Evolutionary conservation across 78 protist species (phyloP).

Genomic region (slime mould (Dictyostelium discoideum)): DNA sequence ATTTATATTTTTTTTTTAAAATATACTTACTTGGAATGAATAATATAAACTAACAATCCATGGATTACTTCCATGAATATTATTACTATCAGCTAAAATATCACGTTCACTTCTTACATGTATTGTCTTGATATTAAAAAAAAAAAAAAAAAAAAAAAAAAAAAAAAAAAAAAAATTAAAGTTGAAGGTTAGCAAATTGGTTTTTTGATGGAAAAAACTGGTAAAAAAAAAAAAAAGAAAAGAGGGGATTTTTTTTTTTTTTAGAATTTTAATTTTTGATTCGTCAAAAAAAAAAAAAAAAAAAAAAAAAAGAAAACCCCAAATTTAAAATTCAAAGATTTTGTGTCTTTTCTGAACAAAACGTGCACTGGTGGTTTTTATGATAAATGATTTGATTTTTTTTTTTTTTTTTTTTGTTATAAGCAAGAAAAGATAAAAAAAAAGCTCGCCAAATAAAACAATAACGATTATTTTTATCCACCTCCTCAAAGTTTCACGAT

Average conservation of each 20-base stretch:
- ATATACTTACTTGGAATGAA: slow-evolving; percentile 86
- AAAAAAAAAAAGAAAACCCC: neutral
- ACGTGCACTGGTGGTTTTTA: neutral
- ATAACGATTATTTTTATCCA: neutral
- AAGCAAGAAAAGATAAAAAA: neutral
- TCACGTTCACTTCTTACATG: slow-evolving; percentile 93
- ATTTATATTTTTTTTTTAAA: neutral
- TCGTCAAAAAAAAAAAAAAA: neutral
- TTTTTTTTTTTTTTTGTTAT: neutral
- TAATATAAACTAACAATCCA: slow-evolving; percentile 92
- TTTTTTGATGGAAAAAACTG: neutral
- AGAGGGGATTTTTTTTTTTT: neutral
- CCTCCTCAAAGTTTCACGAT: neutral
- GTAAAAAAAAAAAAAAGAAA: neutral
- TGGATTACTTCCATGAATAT: slow-evolving; percentile 69
- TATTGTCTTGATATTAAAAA: slow-evolving; percentile 38
- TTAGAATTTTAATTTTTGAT: neutral
- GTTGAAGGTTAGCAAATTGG: neutral
- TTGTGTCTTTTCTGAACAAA: neutral
- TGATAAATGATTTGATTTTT: neutral
- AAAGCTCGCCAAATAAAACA: neutral
- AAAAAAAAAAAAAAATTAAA: neutral
- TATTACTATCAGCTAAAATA: slow-evolving; percentile 83
- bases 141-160: neutral
- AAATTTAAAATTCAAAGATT: neutral